Conservation (phyloP, 805 yeast genomes). For the Pichia pseudocactophila region DNA sequence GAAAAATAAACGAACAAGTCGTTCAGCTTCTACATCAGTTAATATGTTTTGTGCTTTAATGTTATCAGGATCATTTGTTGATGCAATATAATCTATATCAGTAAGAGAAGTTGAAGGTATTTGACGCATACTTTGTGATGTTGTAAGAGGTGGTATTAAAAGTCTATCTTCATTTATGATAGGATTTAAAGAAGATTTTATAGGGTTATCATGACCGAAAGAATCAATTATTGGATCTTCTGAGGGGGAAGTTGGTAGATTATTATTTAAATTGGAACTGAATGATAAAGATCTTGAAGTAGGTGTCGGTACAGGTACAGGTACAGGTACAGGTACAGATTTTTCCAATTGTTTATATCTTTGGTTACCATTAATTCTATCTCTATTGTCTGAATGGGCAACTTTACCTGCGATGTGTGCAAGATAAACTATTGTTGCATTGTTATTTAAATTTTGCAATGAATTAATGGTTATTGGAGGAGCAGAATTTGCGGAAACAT, state of each 20-base stretch:
- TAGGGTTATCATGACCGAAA: slow-evolving; percentile 22
- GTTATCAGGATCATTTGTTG: slow-evolving; percentile 7
- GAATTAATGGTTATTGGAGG: slow-evolving; percentile 5
- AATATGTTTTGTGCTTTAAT: slow-evolving; percentile 30
- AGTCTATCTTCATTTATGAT: slow-evolving; percentile 22
- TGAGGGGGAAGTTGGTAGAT: neutral
- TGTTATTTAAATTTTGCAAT: slow-evolving; percentile 15
- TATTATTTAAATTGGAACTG: neutral
- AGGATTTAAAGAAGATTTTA: slow-evolving; percentile 17
- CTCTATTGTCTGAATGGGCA: slow-evolving; percentile 59
- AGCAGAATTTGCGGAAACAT: slow-evolving; percentile 3
- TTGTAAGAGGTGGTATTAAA: slow-evolving; percentile 37
- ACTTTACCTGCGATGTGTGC: slow-evolving; percentile 77
- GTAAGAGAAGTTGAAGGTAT: slow-evolving; percentile 39
- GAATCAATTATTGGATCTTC: slow-evolving; percentile 16
- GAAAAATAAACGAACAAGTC: slow-evolving; percentile 54
- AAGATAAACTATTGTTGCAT: slow-evolving; percentile 55
- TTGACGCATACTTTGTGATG: slow-evolving; percentile 36
- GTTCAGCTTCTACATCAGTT: slow-evolving; percentile 52
- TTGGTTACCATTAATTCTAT: slow-evolving; percentile 44
- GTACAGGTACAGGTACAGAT: slow-evolving; percentile 5
- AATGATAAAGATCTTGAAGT: neutral
- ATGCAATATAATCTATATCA: slow-evolving; percentile 59
- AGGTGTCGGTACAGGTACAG: neutral
- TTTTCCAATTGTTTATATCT: slow-evolving; percentile 40